A percentile compares a stretch with the other conserved stretches of the same genome.
Conservation (phyloP, 2,329 filamentous ascomycete species). For the Cyanodermella asteris region DNA sequence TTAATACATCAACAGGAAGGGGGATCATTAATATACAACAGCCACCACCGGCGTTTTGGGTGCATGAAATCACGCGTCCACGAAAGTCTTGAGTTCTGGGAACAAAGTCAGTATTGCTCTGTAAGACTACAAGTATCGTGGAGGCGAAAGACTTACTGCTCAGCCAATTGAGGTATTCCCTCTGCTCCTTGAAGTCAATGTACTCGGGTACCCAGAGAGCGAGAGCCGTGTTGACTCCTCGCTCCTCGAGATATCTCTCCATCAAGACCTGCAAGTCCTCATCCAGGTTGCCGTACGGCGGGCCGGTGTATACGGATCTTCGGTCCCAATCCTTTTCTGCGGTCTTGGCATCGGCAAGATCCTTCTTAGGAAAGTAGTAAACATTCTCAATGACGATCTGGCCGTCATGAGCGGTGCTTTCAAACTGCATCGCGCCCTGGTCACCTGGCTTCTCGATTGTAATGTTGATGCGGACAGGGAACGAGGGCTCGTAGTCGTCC, state of each 20-base stretch:
- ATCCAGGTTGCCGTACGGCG: slow-evolving; percentile 82
- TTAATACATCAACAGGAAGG: no score
- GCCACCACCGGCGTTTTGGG: neutral
- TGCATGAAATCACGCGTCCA: slow-evolving; percentile 35
- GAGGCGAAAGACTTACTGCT: slow-evolving; percentile 29
- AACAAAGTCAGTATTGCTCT: slow-evolving; percentile 10
- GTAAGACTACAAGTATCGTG: slow-evolving; percentile 1
- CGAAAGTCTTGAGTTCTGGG: slow-evolving; percentile 58
- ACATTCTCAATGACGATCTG: slow-evolving; percentile 75
- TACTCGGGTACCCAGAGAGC: slow-evolving; percentile 88
- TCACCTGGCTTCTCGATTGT: slow-evolving; percentile 69
- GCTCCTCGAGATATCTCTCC: slow-evolving; percentile 86
- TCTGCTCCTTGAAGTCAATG: slow-evolving; percentile 96
- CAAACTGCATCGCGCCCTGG: slow-evolving; percentile 72
- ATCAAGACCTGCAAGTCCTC: slow-evolving; percentile 84
- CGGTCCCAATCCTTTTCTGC: slow-evolving; percentile 59
- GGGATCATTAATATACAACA: slow-evolving; percentile 2
- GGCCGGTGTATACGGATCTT: slow-evolving; percentile 66
- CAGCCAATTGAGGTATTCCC: slow-evolving; percentile 84
- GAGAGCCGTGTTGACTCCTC: slow-evolving; percentile 68
- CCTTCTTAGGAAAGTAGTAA: slow-evolving; percentile 61
- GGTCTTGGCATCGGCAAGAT: slow-evolving; percentile 52
- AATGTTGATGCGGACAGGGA: slow-evolving; percentile 67
- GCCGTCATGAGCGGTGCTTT: slow-evolving; percentile 69
- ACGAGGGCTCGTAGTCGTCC: slow-evolving; percentile 31